A percentile compares a stretch with the other conserved stretches of the same genome.
phyloP scores from a whole-genome alignment of 2,329 filamentous ascomycete species.

The Penicillium glabrum region DNA sequence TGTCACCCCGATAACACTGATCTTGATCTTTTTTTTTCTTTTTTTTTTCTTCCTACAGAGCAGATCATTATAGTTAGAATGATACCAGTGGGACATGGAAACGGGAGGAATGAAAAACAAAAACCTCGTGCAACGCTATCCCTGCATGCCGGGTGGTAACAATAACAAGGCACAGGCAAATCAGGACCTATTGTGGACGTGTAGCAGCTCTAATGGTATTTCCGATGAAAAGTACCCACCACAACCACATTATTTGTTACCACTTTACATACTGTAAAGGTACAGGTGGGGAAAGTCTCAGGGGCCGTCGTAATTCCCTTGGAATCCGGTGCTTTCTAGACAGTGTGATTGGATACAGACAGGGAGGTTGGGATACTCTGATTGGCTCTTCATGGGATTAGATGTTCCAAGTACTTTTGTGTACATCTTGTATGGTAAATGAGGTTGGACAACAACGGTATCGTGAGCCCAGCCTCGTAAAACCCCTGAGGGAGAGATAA shows the following conservation, averaged over 20 bases:
- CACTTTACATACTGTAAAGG: constrained; percentile 11
- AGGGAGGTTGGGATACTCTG: not conserved
- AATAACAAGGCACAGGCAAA: constrained; percentile 24
- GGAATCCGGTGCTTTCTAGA: constrained; percentile 13
- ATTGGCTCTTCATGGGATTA: not conserved
- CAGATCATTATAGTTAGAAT: not conserved
- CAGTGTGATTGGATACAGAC: constrained; percentile 5
- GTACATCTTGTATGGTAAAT: not conserved
- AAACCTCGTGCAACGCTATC: constrained; percentile 21
- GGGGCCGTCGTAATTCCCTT: constrained; percentile 29
- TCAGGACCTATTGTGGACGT: not conserved
- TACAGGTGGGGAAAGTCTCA: constrained; percentile 29
- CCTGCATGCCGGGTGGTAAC: constrained; percentile 30
- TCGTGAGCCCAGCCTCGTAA: not conserved
- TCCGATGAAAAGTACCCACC: constrained; percentile 8
- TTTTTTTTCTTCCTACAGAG: not conserved
- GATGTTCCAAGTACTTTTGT: not conserved
- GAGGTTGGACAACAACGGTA: constrained; percentile 1
- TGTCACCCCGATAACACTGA: not conserved
- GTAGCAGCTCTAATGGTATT: constrained; percentile 8
- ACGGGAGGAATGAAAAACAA: constrained; percentile 25
- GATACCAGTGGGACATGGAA: constrained; percentile 14
- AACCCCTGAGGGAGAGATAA: not conserved
- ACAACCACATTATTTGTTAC: constrained; percentile 19
- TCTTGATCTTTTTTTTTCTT: not conserved